Evolutionary conservation across 345 rosid genomes (phyloP).

Genomic region (Mangifera indica): DNA sequence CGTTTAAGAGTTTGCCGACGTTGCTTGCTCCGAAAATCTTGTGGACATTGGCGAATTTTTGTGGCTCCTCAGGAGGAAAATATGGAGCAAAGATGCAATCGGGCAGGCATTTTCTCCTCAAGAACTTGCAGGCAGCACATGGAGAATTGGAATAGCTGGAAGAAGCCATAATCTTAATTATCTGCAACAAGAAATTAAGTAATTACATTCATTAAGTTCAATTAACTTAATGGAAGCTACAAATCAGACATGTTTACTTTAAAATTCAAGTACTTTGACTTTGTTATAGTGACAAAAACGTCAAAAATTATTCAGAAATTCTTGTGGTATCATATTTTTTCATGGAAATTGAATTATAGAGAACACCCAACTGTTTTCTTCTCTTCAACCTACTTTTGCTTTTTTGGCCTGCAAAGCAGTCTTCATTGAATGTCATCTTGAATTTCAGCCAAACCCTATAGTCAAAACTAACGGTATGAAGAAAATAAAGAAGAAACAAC

Average conservation of each 20-base stretch:
- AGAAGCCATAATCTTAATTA: constrained; percentile 33
- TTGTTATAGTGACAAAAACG: no score
- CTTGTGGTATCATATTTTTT: neutral
- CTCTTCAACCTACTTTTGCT: constrained; percentile 23
- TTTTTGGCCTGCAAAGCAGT: constrained; percentile 27
- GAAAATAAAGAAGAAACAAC: neutral
- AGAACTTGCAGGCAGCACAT: constrained; percentile 71
- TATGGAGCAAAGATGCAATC: constrained; percentile 61
- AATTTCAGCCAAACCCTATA: constrained; percentile 14
- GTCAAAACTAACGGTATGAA: constrained; percentile 13
- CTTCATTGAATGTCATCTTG: constrained; percentile 21
- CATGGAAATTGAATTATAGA: neutral
- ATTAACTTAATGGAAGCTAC: neutral
- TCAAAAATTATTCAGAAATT: no score
- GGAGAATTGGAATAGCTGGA: constrained; percentile 54
- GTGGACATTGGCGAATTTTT: constrained; percentile 61
- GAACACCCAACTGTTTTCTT: neutral
- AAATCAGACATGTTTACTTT: no score
- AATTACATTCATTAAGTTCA: neutral
- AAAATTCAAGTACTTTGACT: no score
- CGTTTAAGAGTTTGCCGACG: constrained; percentile 54
- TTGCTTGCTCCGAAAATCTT: constrained; percentile 66
- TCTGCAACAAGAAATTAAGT: neutral
- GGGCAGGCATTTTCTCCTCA: constrained; percentile 57
- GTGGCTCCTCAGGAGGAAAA: constrained; percentile 66